Evolutionary conservation across 805 yeast genomes (phyloP), one percentile per base, ranked within the genome.

Genomic region (Starmerella apicola): DNA sequence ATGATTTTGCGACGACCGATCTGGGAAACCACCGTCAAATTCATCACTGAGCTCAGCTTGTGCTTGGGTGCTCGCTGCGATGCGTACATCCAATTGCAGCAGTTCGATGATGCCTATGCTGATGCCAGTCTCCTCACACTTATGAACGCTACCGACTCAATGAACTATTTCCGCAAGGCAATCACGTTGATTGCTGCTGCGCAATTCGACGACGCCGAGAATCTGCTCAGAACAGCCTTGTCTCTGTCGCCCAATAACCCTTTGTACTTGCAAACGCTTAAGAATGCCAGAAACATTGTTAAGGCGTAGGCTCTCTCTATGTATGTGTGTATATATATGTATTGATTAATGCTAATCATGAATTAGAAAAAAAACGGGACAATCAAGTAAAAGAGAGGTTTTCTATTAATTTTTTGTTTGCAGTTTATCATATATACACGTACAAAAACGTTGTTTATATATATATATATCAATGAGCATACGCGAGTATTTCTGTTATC

Each of bases 1-100:
- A 54, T 61, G 56, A 66, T 64, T 15, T 48, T 57, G 29, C 52
- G 58, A 29, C 57, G 69, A 32, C 60, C 66, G 8, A 50, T 56
- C 16, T 65, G 66, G 63, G 70, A 65, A 46, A 48, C 63, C 16
- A 50, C 59, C 7, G 50, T 45, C 32, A 44, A 46, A 25, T 50
- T 56, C 25, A 45, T 62, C 21, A 62, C 58, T 24, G 68, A 65
- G 43, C 50, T 60, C 24, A 38, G 55, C 25, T 39, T 39, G 29
- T 38, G 58, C 36, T 45, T 63, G 36, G 57, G 52, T 25, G 57
- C 58, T 26, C 53, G 69, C 19, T 59, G 67, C 32, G 66, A 63
- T 34, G 63, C 65, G 15, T 54, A 64, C 45, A 52, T 62, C 48
- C 55, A 55, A 4, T 46, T 50, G 38, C 45, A 51, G 32, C 35